Evolutionary conservation across 371 early-diverging fungal genomes (phyloP).

Genomic region (Mucor sp.): DNA sequence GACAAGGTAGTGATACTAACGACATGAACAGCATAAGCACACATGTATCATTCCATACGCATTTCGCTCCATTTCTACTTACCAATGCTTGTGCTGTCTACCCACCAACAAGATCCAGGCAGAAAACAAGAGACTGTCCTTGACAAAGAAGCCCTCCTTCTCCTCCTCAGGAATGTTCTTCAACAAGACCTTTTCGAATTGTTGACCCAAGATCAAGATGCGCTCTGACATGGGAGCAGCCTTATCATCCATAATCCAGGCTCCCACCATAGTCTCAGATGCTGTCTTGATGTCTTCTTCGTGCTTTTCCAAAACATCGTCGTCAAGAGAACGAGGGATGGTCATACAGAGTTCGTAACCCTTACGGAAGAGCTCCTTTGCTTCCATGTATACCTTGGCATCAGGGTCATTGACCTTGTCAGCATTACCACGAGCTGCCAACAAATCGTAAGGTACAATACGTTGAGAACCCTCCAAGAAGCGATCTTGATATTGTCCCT

Average conservation of each 20-base stretch:
- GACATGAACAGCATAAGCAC: background rate
- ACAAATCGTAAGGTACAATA: slow-evolving; percentile 63
- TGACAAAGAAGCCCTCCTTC: slow-evolving; percentile 55
- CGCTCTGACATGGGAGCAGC: slow-evolving; percentile 67
- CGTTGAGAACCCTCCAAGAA: slow-evolving; percentile 53
- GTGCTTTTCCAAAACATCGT: slow-evolving; percentile 54
- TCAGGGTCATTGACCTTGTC: slow-evolving; percentile 63
- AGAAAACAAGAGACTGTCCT: slow-evolving; percentile 50
- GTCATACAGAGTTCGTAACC: slow-evolving; percentile 61
- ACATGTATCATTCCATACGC: background rate
- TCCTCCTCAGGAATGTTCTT: slow-evolving; percentile 53
- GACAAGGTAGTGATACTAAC: slow-evolving; percentile 58
- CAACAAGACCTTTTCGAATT: slow-evolving; percentile 32
- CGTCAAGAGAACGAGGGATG: slow-evolving; percentile 62
- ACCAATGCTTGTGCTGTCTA: slow-evolving; percentile 67
- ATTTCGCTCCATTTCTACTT: slow-evolving; percentile 12
- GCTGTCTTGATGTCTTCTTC: slow-evolving; percentile 63
- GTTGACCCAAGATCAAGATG: slow-evolving; percentile 23
- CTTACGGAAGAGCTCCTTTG: slow-evolving; percentile 61
- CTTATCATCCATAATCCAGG: slow-evolving; percentile 71
- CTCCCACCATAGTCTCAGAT: slow-evolving; percentile 63
- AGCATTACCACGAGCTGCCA: slow-evolving; percentile 58
- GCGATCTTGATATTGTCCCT: slow-evolving; percentile 50
- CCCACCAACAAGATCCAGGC: slow-evolving; percentile 69
- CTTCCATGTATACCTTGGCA: slow-evolving; percentile 58